Evolutionary conservation across 2,329 filamentous ascomycete species (phyloP), one percentile per base, ranked within the genome.

Genomic region (Orbilia oligospora): DNA sequence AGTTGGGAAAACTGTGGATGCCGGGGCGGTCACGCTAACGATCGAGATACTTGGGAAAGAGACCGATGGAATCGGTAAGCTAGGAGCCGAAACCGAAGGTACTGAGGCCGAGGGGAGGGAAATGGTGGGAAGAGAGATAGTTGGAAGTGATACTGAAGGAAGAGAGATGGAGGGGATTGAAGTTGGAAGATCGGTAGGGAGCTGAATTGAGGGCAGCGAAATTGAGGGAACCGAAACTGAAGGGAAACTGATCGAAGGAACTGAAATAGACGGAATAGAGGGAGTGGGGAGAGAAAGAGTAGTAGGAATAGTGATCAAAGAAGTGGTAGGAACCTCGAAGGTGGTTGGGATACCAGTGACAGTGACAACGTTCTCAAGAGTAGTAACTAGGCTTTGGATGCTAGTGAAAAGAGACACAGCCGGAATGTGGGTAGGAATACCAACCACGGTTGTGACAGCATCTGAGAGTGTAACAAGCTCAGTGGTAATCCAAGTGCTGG

Each of bases 401-500:
- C 71, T 75, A 14, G 63, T 75, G 64, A 75, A 68, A 0, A 68
- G 64, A 30, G 71, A 68, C 24, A 68, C 51, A 3, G 71, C 71
- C 4, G 63, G 71, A 20, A 75, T 75, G n/a, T 75, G 63, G 14
- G 71, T 75, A 30, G 71, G 71, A 30, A 75, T 46, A 63, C 63
- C 71, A 46, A 75, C 41, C 24, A 68, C 71, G 2, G 64, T 68
- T 6, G 63, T 68, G 14, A 75, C 30, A 53, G 24, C 41, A 12
- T 64, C 36, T 3, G 71, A 75, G 18, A 68, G 51, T 20, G 71
- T 68, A 18, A 68, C 16, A 6, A 68, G 55, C 44, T 68, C 41
- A 5, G 71, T 68, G 24, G 64, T 68, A 33, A 33, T 53, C 63
- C 51, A 68, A 2, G 64, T 61, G 33, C 64, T 68, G 4, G 71